Conservation (phyloP, 108 stramenopile genomes). For the Cyclotella choctawhatcheeana region DNA sequence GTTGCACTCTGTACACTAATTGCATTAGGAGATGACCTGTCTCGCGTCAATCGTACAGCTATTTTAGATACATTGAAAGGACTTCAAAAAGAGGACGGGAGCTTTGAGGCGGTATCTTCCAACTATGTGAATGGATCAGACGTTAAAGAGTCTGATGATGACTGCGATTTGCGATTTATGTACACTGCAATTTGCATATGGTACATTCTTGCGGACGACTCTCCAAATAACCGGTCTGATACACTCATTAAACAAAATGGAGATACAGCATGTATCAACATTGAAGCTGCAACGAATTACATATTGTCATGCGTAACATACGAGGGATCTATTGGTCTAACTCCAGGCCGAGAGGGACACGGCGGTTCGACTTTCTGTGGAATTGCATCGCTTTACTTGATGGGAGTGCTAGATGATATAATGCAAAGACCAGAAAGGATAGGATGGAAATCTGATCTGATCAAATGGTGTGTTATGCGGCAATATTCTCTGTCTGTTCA, state of each 20-base stretch:
- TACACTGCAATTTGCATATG: conserved; percentile 85
- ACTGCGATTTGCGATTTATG: conserved; percentile 87
- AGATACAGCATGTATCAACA: conserved; percentile 27
- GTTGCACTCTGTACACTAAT: conserved; percentile 74
- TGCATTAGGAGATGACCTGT: conserved; percentile 72
- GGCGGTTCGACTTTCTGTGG: conserved; percentile 91
- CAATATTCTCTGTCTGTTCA: conserved; percentile 40
- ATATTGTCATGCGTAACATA: conserved; percentile 62
- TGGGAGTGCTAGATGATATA: conserved; percentile 70
- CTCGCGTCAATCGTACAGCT: conserved; percentile 47
- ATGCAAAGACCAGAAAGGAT: conserved; percentile 20
- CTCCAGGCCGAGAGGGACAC: conserved; percentile 80
- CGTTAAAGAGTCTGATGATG: conserved; percentile 44
- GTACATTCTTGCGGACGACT: conserved; percentile 54
- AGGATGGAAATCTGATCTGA: conserved; percentile 62
- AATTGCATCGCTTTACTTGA: conserved; percentile 66
- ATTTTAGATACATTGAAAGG: conserved; percentile 46
- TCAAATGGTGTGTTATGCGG: conserved; percentile 75
- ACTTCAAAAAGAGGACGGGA: conserved; percentile 63
- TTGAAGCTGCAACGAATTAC: conserved; percentile 36
- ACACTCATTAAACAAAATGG: conserved; percentile 18
- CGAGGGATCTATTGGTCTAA: conserved; percentile 73
- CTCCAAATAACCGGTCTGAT: not conserved
- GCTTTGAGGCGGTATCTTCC: conserved; percentile 40
- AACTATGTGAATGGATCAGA: not conserved